Base-by-base conservation (phyloP, 352 stramenopile species). In the Albugo candida region DNA sequence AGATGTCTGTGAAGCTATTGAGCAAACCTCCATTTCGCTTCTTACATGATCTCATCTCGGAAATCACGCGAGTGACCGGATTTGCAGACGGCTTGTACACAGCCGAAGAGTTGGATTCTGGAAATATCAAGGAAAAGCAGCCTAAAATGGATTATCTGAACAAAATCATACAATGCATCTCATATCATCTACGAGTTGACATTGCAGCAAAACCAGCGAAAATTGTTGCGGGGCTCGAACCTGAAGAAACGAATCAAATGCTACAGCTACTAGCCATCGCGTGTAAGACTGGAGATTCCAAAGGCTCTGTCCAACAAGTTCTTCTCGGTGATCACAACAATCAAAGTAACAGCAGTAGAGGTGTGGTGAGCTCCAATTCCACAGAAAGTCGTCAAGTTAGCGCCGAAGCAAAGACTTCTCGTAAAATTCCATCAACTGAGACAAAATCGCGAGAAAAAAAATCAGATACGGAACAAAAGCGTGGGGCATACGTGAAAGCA, bases 231-330 rank as follows among this genome's bases (percentile, higher is more conserved):
- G 93, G 92, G 13, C 64, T 96, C 13, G 89, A 97, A 41, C 59
- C 88, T 1, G 88, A 97, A 43, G 85, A 87, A 42, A 98, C 92
- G 16, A 95, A 95, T 63, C 85, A 83, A 51, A 83, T 97, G 35
- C 55, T 97, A 19, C 91, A 97, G 59, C 51, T 97, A 5, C 55
- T 97, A 40, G 69, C 63, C 13, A 57, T 96, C 18, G 74, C 86
- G 1, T 87, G 70, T 51, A 65, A 64, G 46, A 56, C 58, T 11
- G 78, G 73, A 1, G 80, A 68, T 50, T 88, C 76, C 0, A 55
- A 51, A 1, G 73, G 77, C 13, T 66, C 76, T 0, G 78, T 92
- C 12, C 63, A 75, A 51, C 70, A 70, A n/a, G 75, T 91, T 5
- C 54, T 88, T 13, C 55, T 67, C 1, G 63, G 73, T 1, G 71